phyloP scores from a whole-genome alignment of 345 rosid genomes.

The Lepidium aucheri region DNA sequence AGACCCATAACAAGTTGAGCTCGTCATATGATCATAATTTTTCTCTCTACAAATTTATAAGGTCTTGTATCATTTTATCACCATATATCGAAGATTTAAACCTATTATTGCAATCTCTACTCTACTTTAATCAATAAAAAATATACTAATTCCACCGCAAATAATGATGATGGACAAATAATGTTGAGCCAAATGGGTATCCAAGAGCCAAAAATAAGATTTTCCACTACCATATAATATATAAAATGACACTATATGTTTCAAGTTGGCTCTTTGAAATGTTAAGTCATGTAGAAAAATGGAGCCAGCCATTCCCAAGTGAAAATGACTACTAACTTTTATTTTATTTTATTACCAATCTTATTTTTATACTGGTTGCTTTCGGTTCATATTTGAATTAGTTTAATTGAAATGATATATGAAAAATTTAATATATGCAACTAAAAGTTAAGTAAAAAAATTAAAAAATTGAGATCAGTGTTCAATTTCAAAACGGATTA shows the following conservation, averaged over 20 bases:
- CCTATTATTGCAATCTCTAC: too few relatives aligned
- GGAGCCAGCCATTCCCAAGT: conserved; percentile 22
- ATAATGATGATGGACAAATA: conserved; percentile 6
- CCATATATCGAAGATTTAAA: too few relatives aligned
- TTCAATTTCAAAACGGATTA: too few relatives aligned
- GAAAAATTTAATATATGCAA: neutral
- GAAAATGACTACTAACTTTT: conserved; percentile 25
- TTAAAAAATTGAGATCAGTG: too few relatives aligned
- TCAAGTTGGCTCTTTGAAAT: conserved; percentile 27
- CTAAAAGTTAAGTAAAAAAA: too few relatives aligned
- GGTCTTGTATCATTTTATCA: too few relatives aligned
- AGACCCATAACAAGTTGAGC: too few relatives aligned
- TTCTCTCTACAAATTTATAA: too few relatives aligned
- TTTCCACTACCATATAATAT: neutral
- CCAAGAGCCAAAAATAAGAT: conserved; percentile 20
- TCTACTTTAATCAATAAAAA: too few relatives aligned
- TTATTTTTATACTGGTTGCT: neutral
- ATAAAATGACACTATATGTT: neutral
- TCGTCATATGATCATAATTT: too few relatives aligned
- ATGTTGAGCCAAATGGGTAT: conserved; percentile 19
- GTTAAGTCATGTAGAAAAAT: conserved; percentile 24
- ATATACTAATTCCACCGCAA: too few relatives aligned
- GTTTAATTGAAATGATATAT: neutral
- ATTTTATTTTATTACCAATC: neutral
- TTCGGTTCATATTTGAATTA: neutral